phyloP scores from a whole-genome alignment of 169 alveolate genomes.

The Cryptosporidium sp. region DNA sequence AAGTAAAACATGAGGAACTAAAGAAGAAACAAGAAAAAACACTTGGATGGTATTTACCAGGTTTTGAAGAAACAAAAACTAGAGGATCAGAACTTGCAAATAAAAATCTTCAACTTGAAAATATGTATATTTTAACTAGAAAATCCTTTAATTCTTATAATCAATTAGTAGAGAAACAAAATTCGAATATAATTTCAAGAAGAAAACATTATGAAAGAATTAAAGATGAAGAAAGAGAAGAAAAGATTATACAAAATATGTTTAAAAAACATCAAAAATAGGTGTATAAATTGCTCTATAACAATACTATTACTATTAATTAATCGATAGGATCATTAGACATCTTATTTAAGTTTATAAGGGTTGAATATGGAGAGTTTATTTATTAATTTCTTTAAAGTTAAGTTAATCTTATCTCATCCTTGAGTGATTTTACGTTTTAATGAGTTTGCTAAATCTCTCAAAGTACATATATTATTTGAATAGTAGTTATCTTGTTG shows the following conservation, averaged over 20 bases:
- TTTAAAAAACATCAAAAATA: not conserved
- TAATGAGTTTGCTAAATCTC: conserved; percentile 22
- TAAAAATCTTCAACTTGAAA: conserved; percentile 11
- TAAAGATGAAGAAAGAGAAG: conserved; percentile 23
- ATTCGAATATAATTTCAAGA: conserved; percentile 25
- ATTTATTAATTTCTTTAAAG: too few species aligned
- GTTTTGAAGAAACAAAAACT: conserved; percentile 32
- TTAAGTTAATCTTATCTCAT: not conserved
- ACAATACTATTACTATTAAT: not conserved
- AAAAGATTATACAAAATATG: conserved; percentile 28
- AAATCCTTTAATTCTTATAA: conserved; percentile 57
- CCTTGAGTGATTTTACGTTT: not conserved
- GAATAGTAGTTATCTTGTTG: conserved; percentile 4
- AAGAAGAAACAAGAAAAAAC: conserved; percentile 58
- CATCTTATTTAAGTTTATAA: not conserved
- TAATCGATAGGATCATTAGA: too few species aligned
- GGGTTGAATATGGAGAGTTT: too few species aligned
- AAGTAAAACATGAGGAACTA: conserved; percentile 52
- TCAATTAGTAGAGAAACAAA: conserved; percentile 14
- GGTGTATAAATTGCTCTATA: not conserved
- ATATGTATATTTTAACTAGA: conserved; percentile 17
- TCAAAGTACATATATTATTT: conserved; percentile 21
- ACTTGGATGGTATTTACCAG: conserved; percentile 67
- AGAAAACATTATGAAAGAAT: conserved; percentile 23
- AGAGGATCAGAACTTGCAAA: conserved; percentile 57